Evolutionary conservation across 2,329 filamentous ascomycete species (phyloP).

Genomic region (Colletotrichum salicis): DNA sequence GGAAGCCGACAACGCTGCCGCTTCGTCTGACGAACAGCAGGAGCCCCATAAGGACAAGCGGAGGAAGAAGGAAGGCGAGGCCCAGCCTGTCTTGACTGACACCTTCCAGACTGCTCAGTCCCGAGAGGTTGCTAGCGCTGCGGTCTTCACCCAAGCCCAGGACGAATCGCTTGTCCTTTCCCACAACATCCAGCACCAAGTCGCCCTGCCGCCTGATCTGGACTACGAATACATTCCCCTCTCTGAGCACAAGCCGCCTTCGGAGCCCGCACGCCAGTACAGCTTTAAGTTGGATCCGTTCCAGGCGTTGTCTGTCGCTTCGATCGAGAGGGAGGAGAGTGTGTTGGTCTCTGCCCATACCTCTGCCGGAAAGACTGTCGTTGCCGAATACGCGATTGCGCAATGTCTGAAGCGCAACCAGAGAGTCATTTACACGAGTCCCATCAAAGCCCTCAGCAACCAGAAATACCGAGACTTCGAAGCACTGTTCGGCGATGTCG

Average conservation of each 20-base stretch:
- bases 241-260: conserved; percentile 90
- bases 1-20: conserved; percentile 43
- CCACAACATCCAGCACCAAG: conserved; percentile 98
- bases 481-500: conserved; percentile 94
- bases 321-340: conserved; percentile 95
- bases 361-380: conserved; percentile 96
- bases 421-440: conserved; percentile 98
- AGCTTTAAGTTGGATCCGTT: conserved; percentile 96
- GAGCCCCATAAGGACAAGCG: conserved; percentile 62
- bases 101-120: conserved; percentile 95
- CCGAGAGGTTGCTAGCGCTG: conserved; percentile 84
- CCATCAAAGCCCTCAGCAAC: conserved; percentile 98
- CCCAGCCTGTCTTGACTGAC: conserved; percentile 87
- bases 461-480: conserved; percentile 98
- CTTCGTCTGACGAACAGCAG: conserved; percentile 46
- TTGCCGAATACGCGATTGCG: conserved; percentile 97
- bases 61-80: conserved; percentile 68
- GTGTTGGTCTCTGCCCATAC: conserved; percentile 97
- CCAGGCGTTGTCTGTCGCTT: conserved; percentile 92
- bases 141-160: conserved; percentile 70
- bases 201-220: conserved; percentile 90
- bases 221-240: conserved; percentile 97
- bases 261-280: conserved; percentile 84
- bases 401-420: conserved; percentile 98
- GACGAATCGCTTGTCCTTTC: conserved; percentile 84